phyloP scores from a whole-genome alignment of 129 eudicot genomes.

The Flaveria sonorensis region DNA sequence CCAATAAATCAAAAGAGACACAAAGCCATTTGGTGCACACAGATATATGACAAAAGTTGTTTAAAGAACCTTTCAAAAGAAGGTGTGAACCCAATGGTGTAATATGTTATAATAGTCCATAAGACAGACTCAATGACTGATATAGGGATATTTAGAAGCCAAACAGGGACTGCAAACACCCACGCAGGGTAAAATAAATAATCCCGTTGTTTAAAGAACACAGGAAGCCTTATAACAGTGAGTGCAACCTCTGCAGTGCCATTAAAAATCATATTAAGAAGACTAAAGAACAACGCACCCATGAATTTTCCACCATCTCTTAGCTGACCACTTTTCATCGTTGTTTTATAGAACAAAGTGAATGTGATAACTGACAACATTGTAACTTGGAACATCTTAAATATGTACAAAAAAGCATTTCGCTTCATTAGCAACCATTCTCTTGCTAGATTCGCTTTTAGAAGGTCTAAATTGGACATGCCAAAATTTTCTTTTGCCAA shows the following conservation, averaged over 20 bases:
- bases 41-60: no score
- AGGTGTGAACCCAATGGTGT: slow-evolving; percentile 51
- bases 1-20: no score
- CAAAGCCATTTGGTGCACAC: no score
- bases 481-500: slow-evolving; percentile 71
- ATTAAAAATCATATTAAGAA: slow-evolving; percentile 60
- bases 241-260: slow-evolving; percentile 84
- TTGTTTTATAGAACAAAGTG: slow-evolving; percentile 69
- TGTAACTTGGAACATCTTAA: slow-evolving; percentile 62
- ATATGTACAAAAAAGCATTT: slow-evolving; percentile 78
- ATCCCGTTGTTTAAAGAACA: slow-evolving; percentile 89
- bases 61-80: no score
- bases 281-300: slow-evolving; percentile 70
- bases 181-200: slow-evolving; percentile 84
- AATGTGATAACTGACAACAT: slow-evolving; percentile 45
- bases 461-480: slow-evolving; percentile 60
- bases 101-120: slow-evolving; percentile 80
- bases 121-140: slow-evolving; percentile 54
- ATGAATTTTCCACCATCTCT: slow-evolving; percentile 62
- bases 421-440: slow-evolving; percentile 79
- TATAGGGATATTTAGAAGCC: slow-evolving; percentile 84
- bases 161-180: slow-evolving; percentile 64
- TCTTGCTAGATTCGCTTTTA: slow-evolving; percentile 75
- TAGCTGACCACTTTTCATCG: slow-evolving; percentile 51
- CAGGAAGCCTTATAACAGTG: slow-evolving; percentile 73